Base-by-base conservation (phyloP, 441 rosid genomes). In the Gossypium aridum region DNA sequence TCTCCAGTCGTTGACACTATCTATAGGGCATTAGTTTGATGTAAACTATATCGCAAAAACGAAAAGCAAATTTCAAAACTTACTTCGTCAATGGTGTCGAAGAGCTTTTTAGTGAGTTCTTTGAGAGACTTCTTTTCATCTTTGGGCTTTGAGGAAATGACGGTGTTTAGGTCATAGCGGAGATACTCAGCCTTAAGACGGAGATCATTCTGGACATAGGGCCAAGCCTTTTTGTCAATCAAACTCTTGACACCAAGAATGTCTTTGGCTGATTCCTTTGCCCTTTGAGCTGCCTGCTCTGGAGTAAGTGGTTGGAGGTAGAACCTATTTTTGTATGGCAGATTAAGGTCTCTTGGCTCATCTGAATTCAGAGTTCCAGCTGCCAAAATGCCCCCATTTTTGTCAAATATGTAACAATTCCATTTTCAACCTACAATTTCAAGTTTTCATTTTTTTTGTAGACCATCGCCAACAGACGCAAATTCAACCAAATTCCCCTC, bases 171-270 rank as follows among this genome's bases (percentile, higher is more conserved):
- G 55, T 93, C 99, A 63, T 65, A 95, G 56, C 97, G 97, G 62
- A 95, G 98, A 71, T 89, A 90, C 19, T 55, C 71, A 2, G 97
- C 89, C 85, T 19, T 90, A 60, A 84, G 86, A 57, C 97, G 97
- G 74, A 95, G 98, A 77, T 93, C 97, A 57, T 89, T 93, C 53
- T 84, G 89, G 73, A 95, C 97, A 71, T 87, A 91, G 0, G 99
- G 97, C 99, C 97, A 95, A 2, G 93, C 92, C 81, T 91, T 93
- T 89, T 95, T 90, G 83, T 95, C 98, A 59, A 95, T 95, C 53
- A 85, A 61, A 4, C 71, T 64, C 86, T 95, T 95, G 77, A 95
- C 98, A 63, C 80, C 79, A 7, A 93, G 25, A 56, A 93, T 95
- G 3, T 93, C 98, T 83, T 91, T 87, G 9, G 98, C 97, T 6